Evolutionary conservation across 1,284 basidiomycete genomes (phyloP), one percentile per base, ranked within the genome.

Genomic region (Coniferiporia weirii): DNA sequence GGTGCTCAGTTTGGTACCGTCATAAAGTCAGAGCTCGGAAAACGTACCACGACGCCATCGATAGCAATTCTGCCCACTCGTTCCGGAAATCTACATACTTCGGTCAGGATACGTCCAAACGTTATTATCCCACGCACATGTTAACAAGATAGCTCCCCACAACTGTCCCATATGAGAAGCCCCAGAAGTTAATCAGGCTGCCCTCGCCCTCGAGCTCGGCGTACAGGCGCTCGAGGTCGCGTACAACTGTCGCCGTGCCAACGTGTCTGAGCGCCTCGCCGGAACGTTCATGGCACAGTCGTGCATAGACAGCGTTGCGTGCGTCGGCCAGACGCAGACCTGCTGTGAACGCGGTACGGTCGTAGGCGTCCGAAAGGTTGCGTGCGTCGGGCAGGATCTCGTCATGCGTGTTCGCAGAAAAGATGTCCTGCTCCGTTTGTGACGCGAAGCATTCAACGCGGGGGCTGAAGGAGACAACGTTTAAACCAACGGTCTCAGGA

Each of bases 391-490:
- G 65, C 4, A 58, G 45, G 34, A 61, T 54, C 44, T 66, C 65
- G 20, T 61, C 22, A 19, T 65, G 58, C 7, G 66, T 66, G 49
- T 68, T 65, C 2, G 56, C 53, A 51, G 59, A 65, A 20, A 56
- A 66, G n/a, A 68, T 56, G 35, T 68, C 67, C 62, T 68, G 67
- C 12, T 61, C 66, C 15, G 65, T 66, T 59, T 68, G 66, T 15
- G 64, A 64, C 27, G 57, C 58, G 45, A 66, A 67, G 54, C 67
- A 68, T 22, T 67, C 65, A 17, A 68, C 58, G 0, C 65, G 61
- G 8, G 67, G 67, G 15, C 67, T 68, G 20, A 15, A 54, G 35
- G 27, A 5, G 27, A 3, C 27, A 27, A 27, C 27, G 27, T 3
- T 5, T 5, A 27, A 27, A 27, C 27, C 2, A 3, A 27, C 2